Evolutionary conservation across 768 basidiomycete species (phyloP).

Genomic region (Termitomyces sp.): DNA sequence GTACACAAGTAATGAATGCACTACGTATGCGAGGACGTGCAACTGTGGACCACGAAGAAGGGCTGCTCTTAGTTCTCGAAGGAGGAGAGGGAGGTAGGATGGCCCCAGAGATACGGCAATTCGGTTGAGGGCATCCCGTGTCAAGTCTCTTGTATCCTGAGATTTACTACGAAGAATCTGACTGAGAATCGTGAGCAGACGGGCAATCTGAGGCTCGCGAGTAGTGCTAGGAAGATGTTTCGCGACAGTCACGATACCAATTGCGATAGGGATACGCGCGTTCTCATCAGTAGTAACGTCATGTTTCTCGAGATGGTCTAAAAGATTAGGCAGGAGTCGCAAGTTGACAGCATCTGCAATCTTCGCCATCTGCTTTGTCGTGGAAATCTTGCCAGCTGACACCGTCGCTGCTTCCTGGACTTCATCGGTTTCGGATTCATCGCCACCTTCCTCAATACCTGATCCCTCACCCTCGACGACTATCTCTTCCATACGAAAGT

Average conservation of each 20-base stretch:
- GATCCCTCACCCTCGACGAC: constrained; percentile 28
- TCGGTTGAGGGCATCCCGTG: constrained; percentile 76
- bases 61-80: constrained; percentile 81
- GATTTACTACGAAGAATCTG: constrained; percentile 92
- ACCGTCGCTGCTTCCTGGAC: neutral
- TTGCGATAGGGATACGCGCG: constrained; percentile 81
- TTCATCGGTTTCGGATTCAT: constrained; percentile 11
- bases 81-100: constrained; percentile 61
- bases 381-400: neutral
- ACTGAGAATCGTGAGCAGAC: constrained; percentile 77
- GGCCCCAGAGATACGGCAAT: constrained; percentile 73
- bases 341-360: constrained; percentile 75
- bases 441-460: constrained; percentile 26
- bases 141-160: constrained; percentile 86
- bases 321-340: constrained; percentile 73
- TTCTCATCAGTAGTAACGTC: constrained; percentile 76
- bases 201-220: constrained; percentile 64
- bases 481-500: constrained; percentile 75
- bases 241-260: constrained; percentile 84
- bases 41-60: constrained; percentile 90
- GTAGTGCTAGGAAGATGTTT: constrained; percentile 63
- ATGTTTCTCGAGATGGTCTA: constrained; percentile 77
- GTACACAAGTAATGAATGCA: constrained; percentile 78
- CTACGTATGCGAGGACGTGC: constrained; percentile 83
- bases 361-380: constrained; percentile 20